Conservation (phyloP, 2,329 filamentous ascomycete genomes). For the Plectosphaerella plurivora region DNA sequence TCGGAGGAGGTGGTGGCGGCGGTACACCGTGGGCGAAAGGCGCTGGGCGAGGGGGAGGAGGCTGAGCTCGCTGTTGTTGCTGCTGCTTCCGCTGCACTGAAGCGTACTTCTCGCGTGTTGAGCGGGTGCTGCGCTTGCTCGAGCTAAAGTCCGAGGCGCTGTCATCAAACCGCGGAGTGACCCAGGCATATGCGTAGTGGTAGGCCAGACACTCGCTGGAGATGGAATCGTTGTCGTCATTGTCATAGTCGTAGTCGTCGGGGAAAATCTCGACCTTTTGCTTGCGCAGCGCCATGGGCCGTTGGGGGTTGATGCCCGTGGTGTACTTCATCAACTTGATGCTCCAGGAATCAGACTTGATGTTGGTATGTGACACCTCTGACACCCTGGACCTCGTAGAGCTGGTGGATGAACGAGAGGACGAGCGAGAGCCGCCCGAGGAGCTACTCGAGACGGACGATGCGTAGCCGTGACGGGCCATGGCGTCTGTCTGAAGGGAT, state of each 20-base stretch:
- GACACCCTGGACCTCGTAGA: constrained; percentile 12
- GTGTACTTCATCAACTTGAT: constrained; percentile 11
- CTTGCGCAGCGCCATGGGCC: constrained; percentile 8
- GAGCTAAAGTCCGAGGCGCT: constrained; percentile 8
- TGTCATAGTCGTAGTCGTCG: constrained; percentile 7
- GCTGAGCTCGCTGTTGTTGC: not conserved
- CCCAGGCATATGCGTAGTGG: constrained; percentile 9
- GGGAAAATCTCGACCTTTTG: constrained; percentile 4
- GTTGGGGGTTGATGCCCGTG: constrained; percentile 7
- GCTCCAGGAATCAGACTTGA: constrained; percentile 8
- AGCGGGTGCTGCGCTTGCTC: constrained; percentile 4
- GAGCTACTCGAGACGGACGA: constrained; percentile 8
- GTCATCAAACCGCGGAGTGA: constrained; percentile 9
- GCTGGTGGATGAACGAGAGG: constrained; percentile 7
- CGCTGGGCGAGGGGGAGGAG: not conserved
- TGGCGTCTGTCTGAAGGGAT: not conserved
- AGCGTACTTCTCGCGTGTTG: not conserved
- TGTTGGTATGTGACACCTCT: constrained; percentile 8
- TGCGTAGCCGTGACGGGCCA: constrained; percentile 7
- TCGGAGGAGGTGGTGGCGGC: not conserved
- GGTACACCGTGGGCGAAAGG: not conserved
- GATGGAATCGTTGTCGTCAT: not conserved
- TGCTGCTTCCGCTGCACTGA: not conserved
- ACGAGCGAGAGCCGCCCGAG: constrained; percentile 7
- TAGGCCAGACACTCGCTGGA: not conserved